Conservation (phyloP, 768 basidiomycete genomes). For the Tricholoma matsutake region DNA sequence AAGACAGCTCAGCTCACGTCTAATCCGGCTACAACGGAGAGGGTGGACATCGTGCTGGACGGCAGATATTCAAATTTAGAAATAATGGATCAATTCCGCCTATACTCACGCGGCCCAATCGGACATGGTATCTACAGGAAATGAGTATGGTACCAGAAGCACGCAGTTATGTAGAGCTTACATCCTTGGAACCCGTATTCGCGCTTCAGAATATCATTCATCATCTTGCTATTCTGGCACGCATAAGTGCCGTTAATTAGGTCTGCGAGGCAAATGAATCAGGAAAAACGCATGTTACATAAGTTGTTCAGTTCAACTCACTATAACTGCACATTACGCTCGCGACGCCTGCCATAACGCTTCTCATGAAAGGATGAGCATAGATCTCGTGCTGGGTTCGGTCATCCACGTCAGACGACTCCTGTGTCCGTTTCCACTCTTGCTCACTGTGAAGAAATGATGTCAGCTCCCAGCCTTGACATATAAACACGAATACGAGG, state of each 20-base stretch:
- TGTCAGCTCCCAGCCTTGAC: background rate
- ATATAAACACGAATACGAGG: background rate
- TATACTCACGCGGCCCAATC: slow-evolving; percentile 63
- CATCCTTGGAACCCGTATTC: slow-evolving; percentile 79
- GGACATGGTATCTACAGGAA: slow-evolving; percentile 54
- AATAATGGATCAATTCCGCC: background rate
- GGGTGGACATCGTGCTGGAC: slow-evolving; percentile 52
- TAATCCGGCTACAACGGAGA: slow-evolving; percentile 56
- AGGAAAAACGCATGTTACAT: background rate
- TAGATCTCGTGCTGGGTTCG: slow-evolving; percentile 77
- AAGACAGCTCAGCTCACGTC: slow-evolving; percentile 45
- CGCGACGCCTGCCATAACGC: slow-evolving; percentile 71
- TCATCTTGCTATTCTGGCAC: slow-evolving; percentile 66
- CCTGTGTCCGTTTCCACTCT: slow-evolving; percentile 54
- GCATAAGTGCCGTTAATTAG: slow-evolving; percentile 69
- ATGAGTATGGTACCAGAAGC: background rate
- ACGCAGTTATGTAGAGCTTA: slow-evolving; percentile 23
- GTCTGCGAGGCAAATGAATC: slow-evolving; percentile 35
- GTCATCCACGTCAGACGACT: slow-evolving; percentile 73
- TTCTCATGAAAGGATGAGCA: slow-evolving; percentile 63
- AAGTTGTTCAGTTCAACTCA: slow-evolving; percentile 25
- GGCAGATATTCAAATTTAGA: background rate
- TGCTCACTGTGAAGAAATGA: slow-evolving; percentile 49
- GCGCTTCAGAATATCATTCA: slow-evolving; percentile 74
- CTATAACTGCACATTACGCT: slow-evolving; percentile 79